Evolutionary conservation across 179 eudicot species (phyloP), one percentile per base, ranked within the genome.

Genomic region (Sideroxylon spinosum): DNA sequence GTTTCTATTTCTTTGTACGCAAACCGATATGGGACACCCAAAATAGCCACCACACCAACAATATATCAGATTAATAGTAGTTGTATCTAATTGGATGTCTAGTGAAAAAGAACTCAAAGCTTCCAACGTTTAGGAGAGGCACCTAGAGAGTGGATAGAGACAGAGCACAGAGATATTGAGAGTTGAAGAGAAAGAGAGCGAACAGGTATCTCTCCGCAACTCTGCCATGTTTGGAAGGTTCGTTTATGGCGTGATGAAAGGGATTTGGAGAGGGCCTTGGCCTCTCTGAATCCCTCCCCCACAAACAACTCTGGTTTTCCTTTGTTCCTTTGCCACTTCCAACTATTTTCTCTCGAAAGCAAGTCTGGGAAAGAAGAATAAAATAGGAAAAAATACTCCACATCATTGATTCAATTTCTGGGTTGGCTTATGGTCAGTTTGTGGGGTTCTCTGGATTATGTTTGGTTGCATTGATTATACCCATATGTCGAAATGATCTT

Each of bases 211-310:
- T 37, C 44, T 37, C 44, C 44, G 44, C 44, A 37, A 37, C 52
- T 56, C 55, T 81, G 85, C 78, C 62, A 81, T 89, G 89, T 76
- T 84, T 63, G 79, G 32, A 29, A 81, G 74, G 78, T 67, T 79
- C 52, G 79, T 73, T 62, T 73, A 91, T 89, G 91, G 86, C 59
- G 67, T 88, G 86, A 88, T 76, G 76, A 68, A 57, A 75, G 80
- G 84, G 80, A 37, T 87, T 83, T 87, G 86, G 92, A 82, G 90
- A 86, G 88, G 87, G 79, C 77, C 86, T 76, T 79, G 79, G 81
- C 89, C 88, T 88, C 90, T 91, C 88, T 89, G 69, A 90, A 86
- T 74, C 81, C 82, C 84, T 79, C 83, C 84, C 44, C 44, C 44
- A 37, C 77, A 29, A 49, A 56, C 5, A 65, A 17, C 48, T 50